Conservation (phyloP, 2,329 filamentous ascomycete genomes). For the Ophiostoma sp. region DNA sequence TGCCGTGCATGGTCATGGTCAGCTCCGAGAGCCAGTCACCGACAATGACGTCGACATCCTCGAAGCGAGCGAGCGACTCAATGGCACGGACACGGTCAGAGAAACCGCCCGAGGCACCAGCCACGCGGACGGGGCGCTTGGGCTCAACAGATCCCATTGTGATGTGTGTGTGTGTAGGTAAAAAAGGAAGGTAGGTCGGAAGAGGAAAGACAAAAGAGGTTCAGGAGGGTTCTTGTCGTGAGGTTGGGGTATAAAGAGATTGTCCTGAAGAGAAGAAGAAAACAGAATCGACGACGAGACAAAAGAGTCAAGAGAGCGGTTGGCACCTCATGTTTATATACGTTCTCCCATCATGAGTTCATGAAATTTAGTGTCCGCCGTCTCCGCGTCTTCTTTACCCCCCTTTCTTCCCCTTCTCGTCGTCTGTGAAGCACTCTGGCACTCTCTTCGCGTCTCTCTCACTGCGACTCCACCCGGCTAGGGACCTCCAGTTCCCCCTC, state of each 20-base stretch:
- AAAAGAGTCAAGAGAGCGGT: neutral
- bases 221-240: neutral
- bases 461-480: neutral
- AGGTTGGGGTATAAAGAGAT: neutral
- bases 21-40: conserved; percentile 38
- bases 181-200: neutral
- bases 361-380: neutral
- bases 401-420: neutral
- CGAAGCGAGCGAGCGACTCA: conserved; percentile 42
- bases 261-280: neutral
- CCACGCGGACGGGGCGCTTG: conserved; percentile 45
- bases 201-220: neutral
- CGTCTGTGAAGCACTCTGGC: neutral
- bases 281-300: neutral
- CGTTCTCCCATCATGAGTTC: conserved; percentile 8
- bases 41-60: conserved; percentile 39
- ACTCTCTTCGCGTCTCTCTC: neutral
- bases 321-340: neutral
- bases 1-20: conserved; percentile 39
- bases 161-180: neutral
- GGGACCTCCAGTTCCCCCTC: conserved; percentile 13
- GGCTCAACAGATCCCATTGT: conserved; percentile 24
- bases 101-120: conserved; percentile 46
- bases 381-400: conserved; percentile 14
- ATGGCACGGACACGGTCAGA: conserved; percentile 46